Percentiles rank a stretch among this genome's conserved stretches.
Conservation (phyloP, 2,329 filamentous ascomycete species). For the Neurospora crassa region DNA sequence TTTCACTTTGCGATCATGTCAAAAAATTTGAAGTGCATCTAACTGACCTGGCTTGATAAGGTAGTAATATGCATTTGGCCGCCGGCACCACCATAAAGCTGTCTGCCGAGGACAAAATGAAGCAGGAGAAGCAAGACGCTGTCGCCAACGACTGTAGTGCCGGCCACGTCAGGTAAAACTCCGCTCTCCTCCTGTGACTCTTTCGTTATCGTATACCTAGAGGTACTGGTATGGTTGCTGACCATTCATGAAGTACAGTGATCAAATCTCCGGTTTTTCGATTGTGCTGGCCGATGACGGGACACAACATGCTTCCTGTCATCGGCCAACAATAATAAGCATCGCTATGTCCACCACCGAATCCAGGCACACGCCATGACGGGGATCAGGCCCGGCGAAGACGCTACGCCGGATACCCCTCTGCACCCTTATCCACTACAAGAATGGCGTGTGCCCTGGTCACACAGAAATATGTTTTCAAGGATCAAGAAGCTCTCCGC, state of each 20-base stretch:
- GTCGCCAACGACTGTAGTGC: background rate
- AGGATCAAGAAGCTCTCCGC: too few relatives aligned
- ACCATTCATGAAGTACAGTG: background rate
- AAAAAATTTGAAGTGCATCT: background rate
- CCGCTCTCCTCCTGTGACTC: background rate
- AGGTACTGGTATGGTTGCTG: background rate
- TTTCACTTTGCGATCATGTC: background rate
- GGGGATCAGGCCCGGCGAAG: too few relatives aligned
- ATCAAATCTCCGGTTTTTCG: background rate
- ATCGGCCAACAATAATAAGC: background rate
- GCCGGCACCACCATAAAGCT: background rate
- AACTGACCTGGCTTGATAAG: background rate
- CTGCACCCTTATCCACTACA: too few relatives aligned
- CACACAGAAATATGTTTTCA: too few relatives aligned
- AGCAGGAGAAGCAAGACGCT: background rate
- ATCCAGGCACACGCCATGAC: background rate
- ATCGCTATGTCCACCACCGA: background rate
- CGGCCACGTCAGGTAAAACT: background rate
- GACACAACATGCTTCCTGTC: background rate
- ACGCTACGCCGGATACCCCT: too few relatives aligned
- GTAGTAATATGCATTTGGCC: background rate
- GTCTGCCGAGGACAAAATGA: background rate
- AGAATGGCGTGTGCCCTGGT: too few relatives aligned
- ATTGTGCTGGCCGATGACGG: background rate
- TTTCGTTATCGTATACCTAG: too few relatives aligned